Base-by-base conservation (phyloP, 768 basidiomycete genomes). In the Kwoniella sp. region DNA sequence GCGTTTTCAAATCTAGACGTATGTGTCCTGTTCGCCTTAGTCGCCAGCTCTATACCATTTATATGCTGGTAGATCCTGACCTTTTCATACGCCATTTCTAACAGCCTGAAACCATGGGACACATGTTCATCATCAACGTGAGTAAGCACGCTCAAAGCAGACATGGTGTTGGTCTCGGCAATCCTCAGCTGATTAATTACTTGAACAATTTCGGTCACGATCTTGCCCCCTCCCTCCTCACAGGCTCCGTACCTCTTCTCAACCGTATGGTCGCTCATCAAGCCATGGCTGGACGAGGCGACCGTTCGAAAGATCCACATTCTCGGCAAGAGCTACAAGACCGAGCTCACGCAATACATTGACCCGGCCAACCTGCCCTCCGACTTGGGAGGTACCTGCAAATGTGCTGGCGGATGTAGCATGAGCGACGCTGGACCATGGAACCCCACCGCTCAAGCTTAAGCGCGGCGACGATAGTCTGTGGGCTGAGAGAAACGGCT, bases 111-210 rank as follows among this genome's bases (percentile, higher is more conserved):
- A 81, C 82, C 54, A 83, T 97, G 95, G 95, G 95, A 83, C 92
- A 91, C 79, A 97, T 99, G 84, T 99, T 91, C 85, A 93, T 98
- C 85, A 90, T 96, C 86, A 97, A 98, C 77, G 91, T 74, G 58
- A 71, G 76, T 73, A 17, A 17, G 8, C 41, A 3, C 41, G 17
- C 8, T n/a, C n/a, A n/a, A n/a, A n/a, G n/a, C n/a, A n/a, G n/a
- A n/a, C n/a, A n/a, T n/a, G n/a, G n/a, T n/a, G n/a, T n/a, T n/a
- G n/a, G n/a, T n/a, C n/a, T n/a, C n/a, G n/a, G n/a, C n/a, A n/a
- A n/a, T n/a, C n/a, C n/a, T n/a, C n/a, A n/a, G n/a, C n/a, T n/a
- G n/a, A n/a, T n/a, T n/a, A n/a, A n/a, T n/a, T n/a, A n/a, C n/a
- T n/a, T n/a, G n/a, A n/a, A n/a, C n/a, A n/a, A n/a, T n/a, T 22